Evolutionary conservation across 2,329 filamentous ascomycete species (phyloP).

Genomic region (Graphilbum ipis-grandicollis): DNA sequence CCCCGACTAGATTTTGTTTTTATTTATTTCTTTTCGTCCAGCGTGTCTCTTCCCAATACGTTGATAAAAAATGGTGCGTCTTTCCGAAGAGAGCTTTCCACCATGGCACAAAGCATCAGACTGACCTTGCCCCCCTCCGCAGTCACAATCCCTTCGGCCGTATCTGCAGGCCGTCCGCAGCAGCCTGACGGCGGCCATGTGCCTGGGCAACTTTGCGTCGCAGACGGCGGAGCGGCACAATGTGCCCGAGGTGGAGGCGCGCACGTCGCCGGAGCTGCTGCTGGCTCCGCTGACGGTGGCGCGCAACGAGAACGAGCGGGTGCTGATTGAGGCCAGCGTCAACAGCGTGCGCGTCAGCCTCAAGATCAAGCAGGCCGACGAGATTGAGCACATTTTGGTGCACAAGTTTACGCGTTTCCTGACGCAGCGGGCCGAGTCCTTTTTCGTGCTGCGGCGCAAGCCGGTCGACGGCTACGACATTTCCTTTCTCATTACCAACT

Average conservation of each 20-base stretch:
- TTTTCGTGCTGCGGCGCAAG: conserved; percentile 91
- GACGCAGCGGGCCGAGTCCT: conserved; percentile 88
- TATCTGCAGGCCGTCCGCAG: conserved; percentile 94
- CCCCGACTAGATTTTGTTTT: too few relatives aligned
- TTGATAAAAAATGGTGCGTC: too few relatives aligned
- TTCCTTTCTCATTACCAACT: conserved; percentile 96
- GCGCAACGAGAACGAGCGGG: conserved; percentile 92
- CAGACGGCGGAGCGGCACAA: conserved; percentile 95
- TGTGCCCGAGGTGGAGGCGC: conserved; percentile 91
- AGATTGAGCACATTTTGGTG: conserved; percentile 94
- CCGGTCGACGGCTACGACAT: conserved; percentile 98
- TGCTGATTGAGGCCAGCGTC: conserved; percentile 89
- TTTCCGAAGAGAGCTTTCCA: too few relatives aligned
- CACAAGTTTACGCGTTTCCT: conserved; percentile 97
- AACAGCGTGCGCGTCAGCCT: conserved; percentile 96
- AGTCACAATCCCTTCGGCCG: conserved; percentile 93
- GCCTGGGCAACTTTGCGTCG: conserved; percentile 91
- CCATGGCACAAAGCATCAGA: too few relatives aligned
- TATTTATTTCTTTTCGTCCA: too few relatives aligned
- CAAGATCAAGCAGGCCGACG: conserved; percentile 98
- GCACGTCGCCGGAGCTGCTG: conserved; percentile 81
- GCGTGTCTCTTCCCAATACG: too few relatives aligned
- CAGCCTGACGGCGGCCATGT: conserved; percentile 83
- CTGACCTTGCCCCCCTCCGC: too few relatives aligned
- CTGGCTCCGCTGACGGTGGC: conserved; percentile 81